Percentiles rank a stretch among this genome's conserved stretches.
phyloP scores from a whole-genome alignment of 306 rosid species.

The Geum urbanum region DNA sequence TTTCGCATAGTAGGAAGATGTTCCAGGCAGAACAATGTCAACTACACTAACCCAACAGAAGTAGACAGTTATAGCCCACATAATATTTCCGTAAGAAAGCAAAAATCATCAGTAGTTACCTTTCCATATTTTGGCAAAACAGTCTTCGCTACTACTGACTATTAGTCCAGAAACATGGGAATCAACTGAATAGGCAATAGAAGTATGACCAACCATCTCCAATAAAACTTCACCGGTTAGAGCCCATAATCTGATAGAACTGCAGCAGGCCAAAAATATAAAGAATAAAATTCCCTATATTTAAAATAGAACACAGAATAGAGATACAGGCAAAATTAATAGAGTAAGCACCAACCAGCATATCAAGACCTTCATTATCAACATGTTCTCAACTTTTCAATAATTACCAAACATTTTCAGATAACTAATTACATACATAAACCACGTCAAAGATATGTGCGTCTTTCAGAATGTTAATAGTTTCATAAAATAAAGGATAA shows the following conservation, averaged over 20 bases:
- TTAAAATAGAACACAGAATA: neutral
- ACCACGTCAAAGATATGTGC: neutral
- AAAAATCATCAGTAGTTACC: constrained; percentile 42
- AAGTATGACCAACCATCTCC: constrained; percentile 96
- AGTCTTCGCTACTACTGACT: constrained; percentile 88
- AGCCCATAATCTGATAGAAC: constrained; percentile 86
- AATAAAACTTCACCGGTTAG: constrained; percentile 65
- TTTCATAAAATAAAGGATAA: neutral
- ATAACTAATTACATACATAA: neutral
- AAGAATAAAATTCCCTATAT: constrained; percentile 8
- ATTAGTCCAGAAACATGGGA: constrained; percentile 80
- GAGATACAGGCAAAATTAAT: neutral
- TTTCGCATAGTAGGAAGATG: too few species aligned
- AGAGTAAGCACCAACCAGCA: neutral
- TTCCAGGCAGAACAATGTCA: neutral
- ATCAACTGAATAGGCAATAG: constrained; percentile 91
- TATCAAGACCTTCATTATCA: neutral
- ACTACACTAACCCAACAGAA: neutral
- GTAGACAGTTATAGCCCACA: neutral
- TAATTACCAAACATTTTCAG: neutral
- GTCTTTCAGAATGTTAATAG: neutral
- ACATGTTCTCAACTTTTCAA: neutral
- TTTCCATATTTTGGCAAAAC: constrained; percentile 92
- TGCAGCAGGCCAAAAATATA: constrained; percentile 38
- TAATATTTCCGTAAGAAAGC: constrained; percentile 8